These are phyloP conservation scores for Aurantiochytrium sp. DNA, from an alignment of 108 stramenopile species.

Conservation along the genomic window DNA sequence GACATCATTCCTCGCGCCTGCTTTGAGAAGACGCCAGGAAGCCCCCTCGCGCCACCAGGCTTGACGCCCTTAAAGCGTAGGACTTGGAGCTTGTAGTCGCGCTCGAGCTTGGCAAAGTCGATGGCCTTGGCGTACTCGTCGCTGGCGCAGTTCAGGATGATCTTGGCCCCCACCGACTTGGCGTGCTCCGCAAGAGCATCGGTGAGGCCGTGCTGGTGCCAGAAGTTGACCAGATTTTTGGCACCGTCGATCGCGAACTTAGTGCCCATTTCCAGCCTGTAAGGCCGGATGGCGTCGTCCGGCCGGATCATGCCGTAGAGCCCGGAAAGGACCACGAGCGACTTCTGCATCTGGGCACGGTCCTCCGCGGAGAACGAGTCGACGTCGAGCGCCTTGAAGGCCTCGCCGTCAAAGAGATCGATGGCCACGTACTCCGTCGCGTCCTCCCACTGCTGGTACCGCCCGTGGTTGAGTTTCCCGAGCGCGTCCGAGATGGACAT, in stretches of 20 bases:
- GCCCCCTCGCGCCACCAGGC: neutral
- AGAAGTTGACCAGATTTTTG: neutral
- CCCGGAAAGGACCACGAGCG: neutral
- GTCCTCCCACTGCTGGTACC: neutral
- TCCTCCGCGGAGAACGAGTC: neutral
- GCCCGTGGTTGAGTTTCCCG: neutral
- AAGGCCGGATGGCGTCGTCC: neutral
- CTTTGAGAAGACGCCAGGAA: neutral
- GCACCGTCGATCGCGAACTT: neutral
- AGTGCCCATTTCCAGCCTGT: slow-evolving; percentile 7
- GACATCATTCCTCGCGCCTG: slow-evolving; percentile 26
- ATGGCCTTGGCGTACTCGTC: slow-evolving; percentile 8
- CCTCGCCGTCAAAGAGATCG: slow-evolving; percentile 5
- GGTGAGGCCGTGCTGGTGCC: neutral
- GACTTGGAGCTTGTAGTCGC: neutral
- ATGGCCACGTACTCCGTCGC: neutral
- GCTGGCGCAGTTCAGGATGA: neutral
- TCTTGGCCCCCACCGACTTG: neutral
- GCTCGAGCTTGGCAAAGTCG: neutral
- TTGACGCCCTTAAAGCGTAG: neutral
- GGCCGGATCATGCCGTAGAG: neutral
- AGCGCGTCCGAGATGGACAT: slow-evolving; percentile 12
- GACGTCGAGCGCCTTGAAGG: slow-evolving; percentile 20
- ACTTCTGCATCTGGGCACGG: neutral
- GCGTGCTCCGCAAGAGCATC: slow-evolving; percentile 3